Base-by-base conservation (phyloP, 257 asterid genomes). In the Forsythia suspensa region DNA sequence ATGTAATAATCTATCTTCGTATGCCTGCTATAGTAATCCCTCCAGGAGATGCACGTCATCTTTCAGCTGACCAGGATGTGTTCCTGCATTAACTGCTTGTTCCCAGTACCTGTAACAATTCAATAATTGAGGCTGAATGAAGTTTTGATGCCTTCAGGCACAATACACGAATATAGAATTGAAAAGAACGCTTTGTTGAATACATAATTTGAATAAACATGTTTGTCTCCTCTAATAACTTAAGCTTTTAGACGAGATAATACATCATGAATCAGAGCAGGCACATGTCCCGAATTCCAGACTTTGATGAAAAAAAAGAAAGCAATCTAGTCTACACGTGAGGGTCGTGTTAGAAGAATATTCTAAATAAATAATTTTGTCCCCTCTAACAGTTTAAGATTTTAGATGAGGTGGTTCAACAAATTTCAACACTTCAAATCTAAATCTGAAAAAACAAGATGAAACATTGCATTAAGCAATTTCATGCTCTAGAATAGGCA, bases 1-100 rank as follows among this genome's bases (percentile, higher is more conserved):
- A 3, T 48, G 20, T 48, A 48, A 3, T 4, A 48, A 13, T 48
- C n/a, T 48, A 48, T 13, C 6, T 48, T 48, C 3, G n/a, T 48
- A 4, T 1, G 13, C 12, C 98, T 98, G 97, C 97, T 51, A 93
- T 95, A 5, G 98, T 95, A 43, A 98, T 95, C 18, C 97, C 98
- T 61, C 97, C 97, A 29, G 97, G 96, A 48, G 99, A 95, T 55
- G 98, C 86, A 39, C 99, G n/a, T 95, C 99, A 34, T 95, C 99
- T 84, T 95, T 95, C 71, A 93, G 89, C 91, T 91, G 99, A 77
- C 95, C 97, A 1, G 99, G 98, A 85, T 93, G 97, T 87, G 91
- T 95, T 52, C 91, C 97, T 36, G 43, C 24, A 68, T 70, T 72
- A 37, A 71, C 73, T 24, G 82, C 94, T 92, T 63, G 99, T 97